phyloP scores from a whole-genome alignment of 805 yeast genomes.

The Teunomyces stri region DNA sequence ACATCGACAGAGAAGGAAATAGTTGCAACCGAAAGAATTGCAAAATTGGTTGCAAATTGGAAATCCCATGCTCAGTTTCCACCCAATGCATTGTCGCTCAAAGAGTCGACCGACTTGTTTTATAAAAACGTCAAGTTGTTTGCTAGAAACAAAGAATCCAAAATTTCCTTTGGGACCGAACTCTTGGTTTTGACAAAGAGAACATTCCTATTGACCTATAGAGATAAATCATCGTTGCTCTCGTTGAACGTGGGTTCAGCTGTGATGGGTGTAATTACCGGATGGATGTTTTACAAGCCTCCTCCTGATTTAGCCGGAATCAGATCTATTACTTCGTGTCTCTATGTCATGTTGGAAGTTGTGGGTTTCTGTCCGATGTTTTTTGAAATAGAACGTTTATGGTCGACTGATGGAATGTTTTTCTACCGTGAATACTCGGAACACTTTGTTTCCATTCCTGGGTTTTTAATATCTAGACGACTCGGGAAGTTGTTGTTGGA shows the following conservation, averaged over 20 bases:
- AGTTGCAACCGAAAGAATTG: slow-evolving; percentile 21
- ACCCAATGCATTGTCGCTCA: slow-evolving; percentile 4
- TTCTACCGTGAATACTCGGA: slow-evolving; percentile 65
- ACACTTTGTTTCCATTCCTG: slow-evolving; percentile 60
- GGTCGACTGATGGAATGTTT: slow-evolving; percentile 35
- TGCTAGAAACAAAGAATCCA: slow-evolving; percentile 13
- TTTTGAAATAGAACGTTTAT: slow-evolving; percentile 38
- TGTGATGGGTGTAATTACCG: slow-evolving; percentile 58
- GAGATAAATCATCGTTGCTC: slow-evolving; percentile 32
- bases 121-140: slow-evolving; percentile 17
- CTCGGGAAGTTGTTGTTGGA: slow-evolving; percentile 65
- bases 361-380: slow-evolving; percentile 41
- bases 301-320: slow-evolving; percentile 60
- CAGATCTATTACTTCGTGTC: slow-evolving; percentile 47
- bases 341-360: slow-evolving; percentile 38
- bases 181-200: slow-evolving; percentile 33
- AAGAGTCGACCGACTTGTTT: slow-evolving; percentile 15
- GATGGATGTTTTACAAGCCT: slow-evolving; percentile 76
- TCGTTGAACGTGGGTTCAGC: slow-evolving; percentile 41
- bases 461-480: slow-evolving; percentile 66
- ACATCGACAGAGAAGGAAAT: slow-evolving; percentile 24
- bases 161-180: slow-evolving; percentile 29
- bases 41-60: slow-evolving; percentile 28
- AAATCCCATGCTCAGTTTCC: slow-evolving; percentile 8
- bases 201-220: slow-evolving; percentile 27